A percentile compares a stretch with the other conserved stretches of the same genome.
Conservation (phyloP, 2,329 filamentous ascomycete species). For the Hypoxylon sp. region DNA sequence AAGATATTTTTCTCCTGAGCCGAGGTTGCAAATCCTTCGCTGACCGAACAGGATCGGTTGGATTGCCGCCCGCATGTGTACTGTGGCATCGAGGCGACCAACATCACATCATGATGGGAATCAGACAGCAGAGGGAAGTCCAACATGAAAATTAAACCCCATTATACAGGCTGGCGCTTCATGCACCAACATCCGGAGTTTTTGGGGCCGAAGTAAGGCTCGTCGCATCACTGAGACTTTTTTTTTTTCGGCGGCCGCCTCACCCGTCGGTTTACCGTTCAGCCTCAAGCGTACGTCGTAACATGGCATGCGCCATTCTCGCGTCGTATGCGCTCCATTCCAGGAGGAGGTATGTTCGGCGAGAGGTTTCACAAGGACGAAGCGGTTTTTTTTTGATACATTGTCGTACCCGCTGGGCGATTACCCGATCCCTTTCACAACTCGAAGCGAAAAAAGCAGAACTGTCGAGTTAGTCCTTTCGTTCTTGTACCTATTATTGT, state of each 20-base stretch:
- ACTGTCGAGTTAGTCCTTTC: background rate
- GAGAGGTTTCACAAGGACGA: background rate
- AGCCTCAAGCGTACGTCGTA: background rate
- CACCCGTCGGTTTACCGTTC: background rate
- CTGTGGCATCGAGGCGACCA: background rate
- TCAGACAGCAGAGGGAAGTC: background rate
- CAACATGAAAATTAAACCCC: background rate
- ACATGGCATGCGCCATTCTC: too few species aligned
- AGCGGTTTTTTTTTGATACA: background rate
- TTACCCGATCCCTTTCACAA: background rate
- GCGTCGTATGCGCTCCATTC: background rate
- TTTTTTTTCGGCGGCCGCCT: background rate
- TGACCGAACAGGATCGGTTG: background rate
- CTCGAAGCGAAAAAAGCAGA: background rate
- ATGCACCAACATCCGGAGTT: background rate
- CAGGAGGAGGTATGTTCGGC: background rate
- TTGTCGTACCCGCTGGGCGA: background rate
- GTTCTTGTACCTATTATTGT: background rate
- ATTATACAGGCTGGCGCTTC: background rate
- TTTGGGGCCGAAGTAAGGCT: background rate
- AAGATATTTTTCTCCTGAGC: background rate
- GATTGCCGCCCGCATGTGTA: background rate
- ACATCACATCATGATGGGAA: background rate
- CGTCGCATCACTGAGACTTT: background rate
- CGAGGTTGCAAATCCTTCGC: too few species aligned